These are phyloP conservation scores for Cardiospermum halicacabum DNA, from an alignment of 345 rosid species.

Conservation along the genomic window DNA sequence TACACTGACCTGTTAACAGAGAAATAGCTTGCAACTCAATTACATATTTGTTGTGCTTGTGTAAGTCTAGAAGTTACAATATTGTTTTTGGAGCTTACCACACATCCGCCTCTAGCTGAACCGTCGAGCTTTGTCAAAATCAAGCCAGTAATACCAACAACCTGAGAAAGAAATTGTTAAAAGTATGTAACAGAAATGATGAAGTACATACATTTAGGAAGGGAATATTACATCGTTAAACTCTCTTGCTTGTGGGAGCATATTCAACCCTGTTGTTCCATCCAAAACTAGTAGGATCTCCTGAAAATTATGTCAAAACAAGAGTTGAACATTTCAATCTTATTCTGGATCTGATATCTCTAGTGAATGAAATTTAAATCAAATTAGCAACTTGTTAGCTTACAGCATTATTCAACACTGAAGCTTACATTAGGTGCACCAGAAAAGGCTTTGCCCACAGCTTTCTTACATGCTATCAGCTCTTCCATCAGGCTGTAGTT, in stretches of 20 bases:
- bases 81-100: conserved; percentile 41
- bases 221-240: conserved; percentile 74
- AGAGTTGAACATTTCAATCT: background rate
- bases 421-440: conserved; percentile 81
- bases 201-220: background rate
- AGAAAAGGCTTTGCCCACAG: conserved; percentile 66
- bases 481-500: conserved; percentile 97
- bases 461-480: conserved; percentile 83
- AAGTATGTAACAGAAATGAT: background rate
- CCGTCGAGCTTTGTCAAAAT: conserved; percentile 94
- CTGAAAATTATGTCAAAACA: conserved; percentile 32
- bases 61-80: background rate
- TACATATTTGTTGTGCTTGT: background rate
- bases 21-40: conserved; percentile 7
- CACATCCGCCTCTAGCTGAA: conserved; percentile 96
- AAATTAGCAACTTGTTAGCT: background rate
- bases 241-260: conserved; percentile 99
- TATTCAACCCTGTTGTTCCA: conserved; percentile 94
- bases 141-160: conserved; percentile 89
- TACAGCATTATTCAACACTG: background rate
- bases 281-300: conserved; percentile 92
- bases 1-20: conserved; percentile 73
- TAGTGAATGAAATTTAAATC: background rate
- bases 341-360: background rate
- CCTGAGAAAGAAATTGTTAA: conserved; percentile 31